Conservation (phyloP, 2,329 filamentous ascomycete species). For the Cercospora brassicicola region DNA sequence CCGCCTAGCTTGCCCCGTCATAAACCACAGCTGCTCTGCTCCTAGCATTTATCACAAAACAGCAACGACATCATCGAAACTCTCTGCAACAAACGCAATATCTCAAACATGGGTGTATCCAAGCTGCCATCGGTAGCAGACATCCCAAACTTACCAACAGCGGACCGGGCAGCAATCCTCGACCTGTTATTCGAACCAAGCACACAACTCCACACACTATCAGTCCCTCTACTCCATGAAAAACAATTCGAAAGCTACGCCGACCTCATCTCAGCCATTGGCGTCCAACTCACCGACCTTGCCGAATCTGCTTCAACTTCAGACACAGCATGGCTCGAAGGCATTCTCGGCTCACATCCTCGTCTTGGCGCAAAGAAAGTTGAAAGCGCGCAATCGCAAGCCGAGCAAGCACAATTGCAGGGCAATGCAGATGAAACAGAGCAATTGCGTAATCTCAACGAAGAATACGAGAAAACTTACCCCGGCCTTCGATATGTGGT, state of each 20-base stretch:
- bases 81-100: neutral
- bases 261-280: constrained; percentile 67
- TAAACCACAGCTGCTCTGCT: neutral
- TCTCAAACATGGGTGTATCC: constrained; percentile 22
- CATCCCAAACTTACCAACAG: constrained; percentile 58
- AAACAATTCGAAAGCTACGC: constrained; percentile 66
- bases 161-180: constrained; percentile 60
- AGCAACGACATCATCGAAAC: neutral
- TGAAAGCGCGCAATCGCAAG: constrained; percentile 76
- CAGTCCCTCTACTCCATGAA: constrained; percentile 65
- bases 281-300: constrained; percentile 62
- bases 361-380: constrained; percentile 78
- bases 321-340: constrained; percentile 61
- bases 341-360: constrained; percentile 78
- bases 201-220: constrained; percentile 68
- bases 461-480: constrained; percentile 75
- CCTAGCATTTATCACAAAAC: neutral
- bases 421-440: constrained; percentile 54
- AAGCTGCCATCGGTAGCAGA: constrained; percentile 58
- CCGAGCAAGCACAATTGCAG: constrained; percentile 77
- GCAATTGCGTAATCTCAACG: constrained; percentile 65
- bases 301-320: constrained; percentile 52
- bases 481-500: constrained; percentile 85
- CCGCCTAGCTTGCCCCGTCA: neutral
- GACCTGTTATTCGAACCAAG: constrained; percentile 86